These are phyloP conservation scores for Elsinoe necatrix DNA, from an alignment of 2,329 filamentous ascomycete genomes.

Conservation along the genomic window DNA sequence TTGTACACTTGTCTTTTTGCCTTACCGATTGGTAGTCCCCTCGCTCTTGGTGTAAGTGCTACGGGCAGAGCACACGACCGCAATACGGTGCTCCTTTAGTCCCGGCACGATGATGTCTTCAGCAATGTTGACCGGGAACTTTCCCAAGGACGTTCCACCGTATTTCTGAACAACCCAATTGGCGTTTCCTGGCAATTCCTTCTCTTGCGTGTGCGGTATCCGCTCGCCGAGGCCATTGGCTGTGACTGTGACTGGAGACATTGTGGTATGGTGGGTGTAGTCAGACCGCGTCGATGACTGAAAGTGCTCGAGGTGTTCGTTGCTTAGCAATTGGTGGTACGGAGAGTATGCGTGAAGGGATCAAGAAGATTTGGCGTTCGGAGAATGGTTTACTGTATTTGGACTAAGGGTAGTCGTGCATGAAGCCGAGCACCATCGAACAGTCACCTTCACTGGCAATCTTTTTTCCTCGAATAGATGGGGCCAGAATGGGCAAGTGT, in stretches of 20 bases:
- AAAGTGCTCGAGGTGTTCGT: background rate
- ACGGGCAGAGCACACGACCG: constrained; percentile 89
- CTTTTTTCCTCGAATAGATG: background rate
- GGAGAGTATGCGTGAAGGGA: background rate
- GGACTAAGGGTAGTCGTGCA: constrained; percentile 10
- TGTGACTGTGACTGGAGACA: constrained; percentile 18
- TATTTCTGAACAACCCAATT: constrained; percentile 90
- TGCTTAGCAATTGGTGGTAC: background rate
- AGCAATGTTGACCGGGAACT: constrained; percentile 61
- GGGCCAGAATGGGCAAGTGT: background rate
- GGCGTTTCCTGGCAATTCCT: constrained; percentile 40
- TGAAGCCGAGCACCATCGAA: constrained; percentile 6
- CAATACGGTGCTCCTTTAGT: constrained; percentile 63
- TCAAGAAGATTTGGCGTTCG: constrained; percentile 6
- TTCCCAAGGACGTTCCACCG: constrained; percentile 89
- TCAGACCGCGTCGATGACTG: background rate
- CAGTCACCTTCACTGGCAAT: background rate
- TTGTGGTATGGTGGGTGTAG: constrained; percentile 15
- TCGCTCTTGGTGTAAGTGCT: constrained; percentile 91
- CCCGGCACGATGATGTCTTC: constrained; percentile 53
- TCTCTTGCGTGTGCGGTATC: constrained; percentile 37
- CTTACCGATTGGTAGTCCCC: constrained; percentile 89
- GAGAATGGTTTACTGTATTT: background rate
- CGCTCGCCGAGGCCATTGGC: constrained; percentile 23
- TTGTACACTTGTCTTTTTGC: constrained; percentile 25